These are phyloP conservation scores for Ganoderma lingzhi DNA, from an alignment of 1,284 basidiomycete species.

Conservation along the genomic window DNA sequence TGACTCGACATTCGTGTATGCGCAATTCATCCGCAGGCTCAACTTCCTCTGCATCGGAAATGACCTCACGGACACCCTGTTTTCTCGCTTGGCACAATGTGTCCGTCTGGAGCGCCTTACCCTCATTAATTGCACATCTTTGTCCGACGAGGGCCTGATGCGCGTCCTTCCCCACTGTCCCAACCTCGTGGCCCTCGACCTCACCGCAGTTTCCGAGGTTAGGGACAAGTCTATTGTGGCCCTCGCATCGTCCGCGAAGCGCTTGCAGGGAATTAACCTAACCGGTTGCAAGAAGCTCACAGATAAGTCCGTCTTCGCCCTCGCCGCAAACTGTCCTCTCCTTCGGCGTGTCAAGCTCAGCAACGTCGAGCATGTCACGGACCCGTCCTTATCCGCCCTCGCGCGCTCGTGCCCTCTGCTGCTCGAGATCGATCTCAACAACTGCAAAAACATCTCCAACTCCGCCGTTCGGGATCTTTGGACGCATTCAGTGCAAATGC, in stretches of 20 bases:
- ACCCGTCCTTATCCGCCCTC: conserved; percentile 81
- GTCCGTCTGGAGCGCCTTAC: conserved; percentile 91
- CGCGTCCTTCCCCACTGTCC: conserved; percentile 76
- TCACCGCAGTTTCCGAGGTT: conserved; percentile 78
- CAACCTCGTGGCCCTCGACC: conserved; percentile 89
- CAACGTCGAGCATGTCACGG: conserved; percentile 80
- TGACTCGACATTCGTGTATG: conserved; percentile 87
- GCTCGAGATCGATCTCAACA: conserved; percentile 93
- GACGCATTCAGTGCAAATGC: conserved; percentile 81
- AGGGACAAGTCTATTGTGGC: conserved; percentile 77
- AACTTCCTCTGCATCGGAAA: conserved; percentile 84
- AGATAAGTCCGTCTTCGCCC: conserved; percentile 78
- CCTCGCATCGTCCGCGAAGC: conserved; percentile 75
- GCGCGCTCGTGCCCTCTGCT: conserved; percentile 88
- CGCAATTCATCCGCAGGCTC: conserved; percentile 88
- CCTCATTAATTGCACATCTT: conserved; percentile 81
- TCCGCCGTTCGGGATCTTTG: conserved; percentile 86
- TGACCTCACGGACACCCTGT: conserved; percentile 82
- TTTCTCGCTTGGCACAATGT: conserved; percentile 81
- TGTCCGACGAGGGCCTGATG: conserved; percentile 76
- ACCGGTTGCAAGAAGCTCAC: conserved; percentile 86
- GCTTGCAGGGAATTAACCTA: conserved; percentile 94
- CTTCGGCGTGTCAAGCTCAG: conserved; percentile 92
- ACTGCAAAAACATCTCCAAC: conserved; percentile 85
- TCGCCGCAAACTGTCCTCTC: conserved; percentile 80